Evolutionary conservation across 2,329 filamentous ascomycete species (phyloP).

Genomic region (Arthrocladium fulminans): DNA sequence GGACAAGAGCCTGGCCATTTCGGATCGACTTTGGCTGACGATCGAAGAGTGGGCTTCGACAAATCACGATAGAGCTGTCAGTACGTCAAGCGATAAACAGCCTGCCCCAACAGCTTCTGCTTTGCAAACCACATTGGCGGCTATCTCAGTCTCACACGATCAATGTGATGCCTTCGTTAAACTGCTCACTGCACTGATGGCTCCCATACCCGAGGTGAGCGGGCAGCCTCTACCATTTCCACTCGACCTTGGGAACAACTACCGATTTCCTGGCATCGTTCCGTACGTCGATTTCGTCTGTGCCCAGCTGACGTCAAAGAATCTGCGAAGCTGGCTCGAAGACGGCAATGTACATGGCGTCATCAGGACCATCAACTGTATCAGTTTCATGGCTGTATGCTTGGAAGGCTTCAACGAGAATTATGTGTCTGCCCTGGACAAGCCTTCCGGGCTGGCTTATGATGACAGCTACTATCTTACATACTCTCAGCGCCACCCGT

Average conservation of each 20-base stretch:
- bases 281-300: conserved; percentile 87
- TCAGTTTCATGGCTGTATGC: conserved; percentile 73
- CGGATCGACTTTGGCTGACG: conserved; percentile 54
- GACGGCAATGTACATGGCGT: conserved; percentile 52
- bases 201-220: conserved; percentile 43
- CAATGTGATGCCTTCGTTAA: conserved; percentile 77
- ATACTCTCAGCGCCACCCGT: conserved; percentile 85
- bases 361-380: conserved; percentile 66
- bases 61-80: conserved; percentile 15
- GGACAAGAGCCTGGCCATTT: conserved; percentile 57
- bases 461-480: conserved; percentile 46
- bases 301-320: conserved; percentile 64
- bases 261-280: conserved; percentile 77
- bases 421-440: conserved; percentile 46
- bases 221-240: conserved; percentile 74
- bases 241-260: conserved; percentile 68
- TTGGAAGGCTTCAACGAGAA: conserved; percentile 89
- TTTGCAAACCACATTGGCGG: conserved; percentile 59
- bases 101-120: conserved; percentile 31
- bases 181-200: conserved; percentile 63
- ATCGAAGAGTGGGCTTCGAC: conserved; percentile 21
- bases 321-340: conserved; percentile 56
- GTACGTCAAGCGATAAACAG: conserved; percentile 9
- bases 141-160: conserved; percentile 70
- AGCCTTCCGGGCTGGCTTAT: conserved; percentile 8